Base-by-base conservation (phyloP, 495 filamentous ascomycete species). In the Hypoxylon lienhwacheense region DNA sequence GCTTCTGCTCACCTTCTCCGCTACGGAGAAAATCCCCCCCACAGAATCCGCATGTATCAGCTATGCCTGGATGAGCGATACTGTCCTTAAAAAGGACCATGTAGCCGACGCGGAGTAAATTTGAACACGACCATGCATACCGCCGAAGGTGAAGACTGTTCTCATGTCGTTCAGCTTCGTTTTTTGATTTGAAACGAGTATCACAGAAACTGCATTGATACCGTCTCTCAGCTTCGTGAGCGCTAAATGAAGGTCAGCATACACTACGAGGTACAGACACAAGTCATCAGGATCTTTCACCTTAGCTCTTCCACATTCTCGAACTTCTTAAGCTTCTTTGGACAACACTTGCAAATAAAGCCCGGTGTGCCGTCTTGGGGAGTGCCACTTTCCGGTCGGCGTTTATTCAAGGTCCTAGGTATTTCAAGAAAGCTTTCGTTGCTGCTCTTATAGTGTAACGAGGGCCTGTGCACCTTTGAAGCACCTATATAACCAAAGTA, bases 151-250 rank as follows among this genome's bases (percentile, higher is more conserved):
- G 90, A 16, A 95, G 81, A 0, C 88, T 91, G 51, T 93, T 95
- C 64, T 90, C 85, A 67, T 95, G 90, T 8, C 90, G 81, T 63
- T 93, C 90, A 14, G 89, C 88, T 73, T 95, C 90, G 55, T 91
- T 92, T 58, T 91, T 92, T 66, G 89, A 89, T 64, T 95, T 93
- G 77, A 95, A 95, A 12, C 89, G 80, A 65, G 89, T 90, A 31
- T 81, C 81, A 69, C 90, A 95, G 63, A 82, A 90, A 22, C 79
- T 73, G 65, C 90, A 95, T 7, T 78, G 77, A 65, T 93, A 90
- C 56, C 90, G 89, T 61, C 91, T 93, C 65, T 91, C 89, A 61
- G 82, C 78, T 59, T 88, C 84, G 65, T 95, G 90, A 25, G 53
- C 46, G 17, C 69, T 72, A 41, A 3, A 3, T 3, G 5, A 16